Evolutionary conservation across 495 filamentous ascomycete genomes (phyloP), one percentile per base, ranked within the genome.

Genomic region (Trypethelium eluteriae): DNA sequence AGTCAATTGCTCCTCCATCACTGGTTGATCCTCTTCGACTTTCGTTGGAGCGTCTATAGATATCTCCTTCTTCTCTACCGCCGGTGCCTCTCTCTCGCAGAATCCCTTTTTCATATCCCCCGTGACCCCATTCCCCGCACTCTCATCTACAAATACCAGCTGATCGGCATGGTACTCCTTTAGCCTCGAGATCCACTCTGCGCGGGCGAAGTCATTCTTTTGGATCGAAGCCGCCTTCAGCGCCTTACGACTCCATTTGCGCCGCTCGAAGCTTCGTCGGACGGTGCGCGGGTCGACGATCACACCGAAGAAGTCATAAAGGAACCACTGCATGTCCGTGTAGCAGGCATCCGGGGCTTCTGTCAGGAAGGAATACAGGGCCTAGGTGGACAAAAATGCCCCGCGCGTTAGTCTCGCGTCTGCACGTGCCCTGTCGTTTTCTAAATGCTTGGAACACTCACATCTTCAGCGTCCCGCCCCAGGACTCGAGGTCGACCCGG

Each of bases 271-370:
- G 53, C 53, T 59, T 18, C 53, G 53, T 32, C 53, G 53, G 5
- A 59, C 53, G 5, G 53, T 59, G 53, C 53, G 53, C 53, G 53
- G 53, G 32, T 59, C 53, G 25, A 59, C 53, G 53, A 59, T 18
- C 25, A 59, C 53, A 32, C 53, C 32, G 53, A 35, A 59, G 53
- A 59, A 59, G 53, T 59, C 53, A 6, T 36, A 59, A 18, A 59
- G 32, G 53, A 59, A 59, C 53, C 53, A 59, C 32, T 59, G 53
- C 53, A 59, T 59, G 11, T 59, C 53, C 5, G 53, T 59, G 53
- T 59, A 59, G 32, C 53, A 59, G 25, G 53, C 53, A 36, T 59
- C 53, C 5, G 53, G 53, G 25, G 53, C 53, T 36, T 59, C 53
- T 18, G 53, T 59, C 0, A 59, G 53, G 53, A n/a, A 59, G 25